A percentile compares a stretch with the other conserved stretches of the same genome.
phyloP scores from a whole-genome alignment of 2,329 filamentous ascomycete species.

The Alternaria gaisen region DNA sequence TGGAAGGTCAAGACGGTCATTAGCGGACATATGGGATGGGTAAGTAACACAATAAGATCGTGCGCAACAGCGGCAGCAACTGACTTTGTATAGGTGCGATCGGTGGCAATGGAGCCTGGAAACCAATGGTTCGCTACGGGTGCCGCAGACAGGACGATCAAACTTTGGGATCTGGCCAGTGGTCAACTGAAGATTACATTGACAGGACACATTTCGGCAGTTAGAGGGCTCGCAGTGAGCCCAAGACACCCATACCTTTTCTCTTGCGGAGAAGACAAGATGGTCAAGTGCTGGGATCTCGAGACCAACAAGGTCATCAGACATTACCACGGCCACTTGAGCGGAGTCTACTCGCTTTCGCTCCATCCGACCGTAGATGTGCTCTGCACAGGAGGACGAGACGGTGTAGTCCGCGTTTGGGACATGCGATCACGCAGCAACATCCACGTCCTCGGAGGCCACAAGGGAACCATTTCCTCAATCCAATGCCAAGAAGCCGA shows the following conservation, averaged over 20 bases:
- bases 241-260: constrained; percentile 96
- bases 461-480: constrained; percentile 89
- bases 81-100: constrained; percentile 73
- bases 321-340: constrained; percentile 96
- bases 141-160: constrained; percentile 87
- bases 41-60: constrained; percentile 50
- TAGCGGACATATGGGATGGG: constrained; percentile 95
- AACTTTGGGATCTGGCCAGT: constrained; percentile 96
- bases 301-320: constrained; percentile 92
- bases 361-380: constrained; percentile 96
- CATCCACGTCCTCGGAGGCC: constrained; percentile 89
- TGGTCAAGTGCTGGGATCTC: constrained; percentile 99
- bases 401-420: constrained; percentile 95
- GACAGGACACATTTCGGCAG: constrained; percentile 44
- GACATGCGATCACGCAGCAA: constrained; percentile 96
- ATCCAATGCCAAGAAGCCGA: constrained; percentile 95
- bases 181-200: constrained; percentile 59
- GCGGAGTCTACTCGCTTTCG: constrained; percentile 90
- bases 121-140: constrained; percentile 98
- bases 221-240: constrained; percentile 81
- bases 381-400: constrained; percentile 90
- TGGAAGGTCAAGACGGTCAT: constrained; percentile 99
- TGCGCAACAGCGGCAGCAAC: neutral
- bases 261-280: constrained; percentile 98
- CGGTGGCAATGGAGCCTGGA: constrained; percentile 82